phyloP scores from a whole-genome alignment of 2,329 filamentous ascomycete genomes.

The Calonectria pteridis region DNA sequence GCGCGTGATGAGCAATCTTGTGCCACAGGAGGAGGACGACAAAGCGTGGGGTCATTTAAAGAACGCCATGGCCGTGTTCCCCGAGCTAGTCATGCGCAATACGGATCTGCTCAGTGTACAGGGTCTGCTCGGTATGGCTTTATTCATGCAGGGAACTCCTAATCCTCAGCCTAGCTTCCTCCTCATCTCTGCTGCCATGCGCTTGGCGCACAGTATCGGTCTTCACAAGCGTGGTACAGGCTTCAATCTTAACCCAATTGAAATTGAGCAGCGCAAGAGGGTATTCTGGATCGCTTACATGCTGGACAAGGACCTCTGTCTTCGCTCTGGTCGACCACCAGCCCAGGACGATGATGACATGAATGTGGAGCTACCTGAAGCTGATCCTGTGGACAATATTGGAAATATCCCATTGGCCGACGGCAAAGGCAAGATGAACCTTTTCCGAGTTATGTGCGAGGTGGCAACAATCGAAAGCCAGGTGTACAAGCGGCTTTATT shows the following conservation, averaged over 20 bases:
- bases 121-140: constrained; percentile 89
- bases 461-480: constrained; percentile 93
- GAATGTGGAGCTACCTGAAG: constrained; percentile 95
- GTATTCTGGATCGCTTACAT: constrained; percentile 77
- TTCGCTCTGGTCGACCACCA: constrained; percentile 70
- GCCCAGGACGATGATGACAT: constrained; percentile 79
- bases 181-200: constrained; percentile 89
- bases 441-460: constrained; percentile 93
- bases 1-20: constrained; percentile 94
- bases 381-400: constrained; percentile 90
- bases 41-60: constrained; percentile 97
- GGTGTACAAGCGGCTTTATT: constrained; percentile 94
- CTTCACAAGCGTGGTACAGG: constrained; percentile 93
- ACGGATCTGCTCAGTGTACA: constrained; percentile 96
- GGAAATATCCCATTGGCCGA: constrained; percentile 93
- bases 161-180: constrained; percentile 96
- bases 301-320: constrained; percentile 73
- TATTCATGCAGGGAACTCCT: constrained; percentile 95
- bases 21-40: constrained; percentile 90
- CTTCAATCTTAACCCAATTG: constrained; percentile 92
- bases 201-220: constrained; percentile 92
- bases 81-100: constrained; percentile 94
- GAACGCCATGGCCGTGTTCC: constrained; percentile 93
- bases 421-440: constrained; percentile 91
- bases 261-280: constrained; percentile 86